Evolutionary conservation across 352 stramenopile species (phyloP).

Genomic region (Phytophthora crassamura): DNA sequence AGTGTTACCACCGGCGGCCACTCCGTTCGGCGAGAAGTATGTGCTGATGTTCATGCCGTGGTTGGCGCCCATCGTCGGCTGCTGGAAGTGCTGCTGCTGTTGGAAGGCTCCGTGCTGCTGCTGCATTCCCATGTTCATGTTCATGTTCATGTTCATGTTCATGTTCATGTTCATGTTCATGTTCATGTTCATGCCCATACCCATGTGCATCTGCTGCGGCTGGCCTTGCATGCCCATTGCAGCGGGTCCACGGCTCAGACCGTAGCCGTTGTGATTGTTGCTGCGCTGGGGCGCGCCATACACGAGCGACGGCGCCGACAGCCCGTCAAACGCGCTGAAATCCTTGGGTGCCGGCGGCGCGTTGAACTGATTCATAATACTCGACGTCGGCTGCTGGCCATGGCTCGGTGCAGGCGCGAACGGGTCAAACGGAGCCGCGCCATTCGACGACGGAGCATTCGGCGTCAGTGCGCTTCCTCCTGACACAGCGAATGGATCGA

Average conservation of each 20-base stretch:
- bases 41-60: constrained; percentile 51
- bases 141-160: too few species aligned
- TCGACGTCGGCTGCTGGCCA: constrained; percentile 22
- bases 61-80: constrained; percentile 46
- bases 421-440: constrained; percentile 39
- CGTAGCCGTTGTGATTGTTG: constrained; percentile 39
- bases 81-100: constrained; percentile 40
- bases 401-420: constrained; percentile 33
- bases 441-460: constrained; percentile 19
- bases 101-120: constrained; percentile 27
- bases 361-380: constrained; percentile 36
- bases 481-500: constrained; percentile 42
- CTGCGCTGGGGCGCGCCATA: constrained; percentile 30
- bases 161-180: too few species aligned
- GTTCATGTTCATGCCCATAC: constrained; percentile 13
- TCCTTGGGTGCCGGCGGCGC: constrained; percentile 41
- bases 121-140: constrained; percentile 44
- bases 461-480: constrained; percentile 14
- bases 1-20: constrained; percentile 20
- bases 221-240: constrained; percentile 41
- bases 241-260: constrained; percentile 22
- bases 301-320: constrained; percentile 41
- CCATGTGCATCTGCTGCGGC: constrained; percentile 32
- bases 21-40: constrained; percentile 47
- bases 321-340: constrained; percentile 70